Evolutionary conservation across 2,329 filamentous ascomycete species (phyloP), one percentile per base, ranked within the genome.

Genomic region (Pyrenophora seminiperda): DNA sequence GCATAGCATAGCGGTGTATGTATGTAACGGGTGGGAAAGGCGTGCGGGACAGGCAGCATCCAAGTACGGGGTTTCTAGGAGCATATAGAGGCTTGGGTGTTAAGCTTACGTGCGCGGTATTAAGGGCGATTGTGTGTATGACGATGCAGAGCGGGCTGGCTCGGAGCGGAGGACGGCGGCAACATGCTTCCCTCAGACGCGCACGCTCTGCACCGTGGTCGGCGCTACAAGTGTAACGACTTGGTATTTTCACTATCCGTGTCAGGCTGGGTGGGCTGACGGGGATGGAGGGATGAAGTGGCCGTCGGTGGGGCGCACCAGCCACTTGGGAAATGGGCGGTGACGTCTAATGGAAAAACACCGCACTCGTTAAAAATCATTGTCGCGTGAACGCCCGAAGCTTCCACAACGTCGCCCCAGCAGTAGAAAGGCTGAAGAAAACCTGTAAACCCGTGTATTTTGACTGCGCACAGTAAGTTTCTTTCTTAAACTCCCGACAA

Each of bases 331-430:
- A 40, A 33, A 29, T 39, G 44, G 53, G 52, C 57, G 52, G 57
- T 60, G 57, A 58, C 57, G 52, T 60, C 52, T 38, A 20, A 27
- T 43, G 36, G 19, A 47, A 47, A 60, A 60, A 60, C 50, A 59
- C 42, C 43, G 56, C 58, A 57, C 45, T 54, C 37, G 40, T 50
- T 30, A 56, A 61, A 61, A 56, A 59, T 56, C 42, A 31, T 34
- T 44, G 44, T 54, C 51, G 54, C 54, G 54, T 54, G 54, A 59
- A 56, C 42, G 47, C 50, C 47, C 50, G 20, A 54, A 42, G 50
- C 54, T 51, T 30, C 43, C 18, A 41, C 51, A 15, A 24, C 45
- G 29, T 45, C 34, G 37, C 50, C 47, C 47, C 45, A 37, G 32
- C 43, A 43, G 39, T 43, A 40, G 40, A 41, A 31, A 29, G 36